Base-by-base conservation (phyloP, 177 flowering plant genomes). In the Vitis hybrid region DNA sequence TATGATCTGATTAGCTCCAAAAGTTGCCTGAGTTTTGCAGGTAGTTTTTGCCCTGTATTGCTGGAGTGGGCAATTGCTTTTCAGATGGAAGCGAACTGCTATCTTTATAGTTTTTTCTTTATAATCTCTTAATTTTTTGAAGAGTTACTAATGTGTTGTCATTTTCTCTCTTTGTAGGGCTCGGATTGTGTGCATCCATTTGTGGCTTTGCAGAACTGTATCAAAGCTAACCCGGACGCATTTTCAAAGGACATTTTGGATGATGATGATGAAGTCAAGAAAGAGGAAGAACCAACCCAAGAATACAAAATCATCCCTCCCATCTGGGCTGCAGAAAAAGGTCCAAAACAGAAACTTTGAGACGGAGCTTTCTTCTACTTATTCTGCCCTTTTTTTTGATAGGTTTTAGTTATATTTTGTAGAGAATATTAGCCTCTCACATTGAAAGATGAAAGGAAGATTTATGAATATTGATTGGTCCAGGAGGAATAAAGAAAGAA, bases 121-220 rank as follows among this genome's bases (percentile, higher is more conserved):
- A 48, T 18, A 8, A 19, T 19, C 54, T 24, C 11, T 11, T 14
- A 10, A 63, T 12, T 49, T 17, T 40, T 14, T 48, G 4, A 48
- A 40, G 12, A 51, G 58, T 7, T 58, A 52, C 59, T 60, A 9
- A 63, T 4, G 30, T 51, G 11, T 40, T 30, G 18, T 13, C 52
- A 32, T 11, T 35, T 21, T 64, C 60, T n/a, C 24, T 52, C 18
- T 69, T 64, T 55, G 62, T 60, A 92, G 92, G 98, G 98, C 10
- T 89, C 97, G 1, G 98, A 94, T 62, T 92, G 98, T 74, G 94
- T 92, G 75, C 70, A 82, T 57, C 93, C 91, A 62, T 92, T 94
- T 75, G 85, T 94, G 70, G 92, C 93, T 30, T 73, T 94, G 72
- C 97, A 94, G 81, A 84, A 75, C 56, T 94, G 98, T 75, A 90